phyloP scores from a whole-genome alignment of 1,284 basidiomycete species.

The Sanguinoderma infundibulare region DNA sequence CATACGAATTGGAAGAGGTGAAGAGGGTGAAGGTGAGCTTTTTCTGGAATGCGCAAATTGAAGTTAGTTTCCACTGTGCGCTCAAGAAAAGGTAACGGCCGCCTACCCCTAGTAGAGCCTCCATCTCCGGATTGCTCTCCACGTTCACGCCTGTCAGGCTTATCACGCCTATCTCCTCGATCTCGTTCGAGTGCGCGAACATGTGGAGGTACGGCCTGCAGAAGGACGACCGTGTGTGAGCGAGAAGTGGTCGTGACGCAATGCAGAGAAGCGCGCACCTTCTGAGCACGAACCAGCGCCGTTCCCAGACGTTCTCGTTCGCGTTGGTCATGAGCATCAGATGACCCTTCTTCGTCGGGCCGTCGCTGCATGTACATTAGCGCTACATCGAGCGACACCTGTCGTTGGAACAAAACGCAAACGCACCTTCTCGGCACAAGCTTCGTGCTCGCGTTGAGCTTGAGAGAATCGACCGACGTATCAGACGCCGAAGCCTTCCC shows the following conservation, averaged over 20 bases:
- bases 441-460: conserved; percentile 74
- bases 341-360: conserved; percentile 83
- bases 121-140: conserved; percentile 86
- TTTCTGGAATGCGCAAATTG: conserved; percentile 55
- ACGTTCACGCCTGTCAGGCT: conserved; percentile 87
- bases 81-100: neutral
- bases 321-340: conserved; percentile 83
- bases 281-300: conserved; percentile 87
- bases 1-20: conserved; percentile 89
- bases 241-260: neutral
- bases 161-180: conserved; percentile 85
- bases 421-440: conserved; percentile 72
- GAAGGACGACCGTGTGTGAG: conserved; percentile 4
- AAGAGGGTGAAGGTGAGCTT: conserved; percentile 86
- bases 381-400: neutral
- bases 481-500: conserved; percentile 43
- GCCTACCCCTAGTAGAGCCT: conserved; percentile 82
- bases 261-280: conserved; percentile 53
- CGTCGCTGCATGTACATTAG: conserved; percentile 56
- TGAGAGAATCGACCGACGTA: conserved; percentile 55
- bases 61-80: conserved; percentile 8
- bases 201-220: conserved; percentile 88
- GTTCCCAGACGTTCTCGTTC: conserved; percentile 80
- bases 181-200: conserved; percentile 80
- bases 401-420: conserved; percentile 20